phyloP scores from a whole-genome alignment of 75 land plant species.

The Pinus tabuliformis region DNA sequence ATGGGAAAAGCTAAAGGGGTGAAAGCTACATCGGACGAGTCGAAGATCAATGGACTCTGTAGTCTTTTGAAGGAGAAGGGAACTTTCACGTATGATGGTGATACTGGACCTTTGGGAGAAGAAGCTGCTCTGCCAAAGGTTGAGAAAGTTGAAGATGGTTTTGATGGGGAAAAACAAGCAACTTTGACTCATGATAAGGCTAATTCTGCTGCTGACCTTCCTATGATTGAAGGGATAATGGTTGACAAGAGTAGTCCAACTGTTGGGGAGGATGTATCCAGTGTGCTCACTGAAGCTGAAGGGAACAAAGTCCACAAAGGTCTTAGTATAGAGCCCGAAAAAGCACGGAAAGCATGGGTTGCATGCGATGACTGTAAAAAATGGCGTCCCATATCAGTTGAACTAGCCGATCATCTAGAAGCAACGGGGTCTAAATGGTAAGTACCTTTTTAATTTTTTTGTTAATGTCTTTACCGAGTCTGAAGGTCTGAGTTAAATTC shows the following conservation, averaged over 20 bases:
- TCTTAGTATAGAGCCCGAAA: slow-evolving; percentile 9
- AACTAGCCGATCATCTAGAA: slow-evolving; percentile 32
- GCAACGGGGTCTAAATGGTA: slow-evolving; percentile 23
- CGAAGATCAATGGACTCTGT: not conserved
- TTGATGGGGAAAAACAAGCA: not conserved
- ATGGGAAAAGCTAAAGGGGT: not conserved
- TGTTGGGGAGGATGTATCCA: slow-evolving; percentile 25
- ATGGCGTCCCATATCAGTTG: slow-evolving; percentile 37
- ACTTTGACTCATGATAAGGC: slow-evolving; percentile 3
- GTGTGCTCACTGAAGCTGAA: slow-evolving; percentile 31
- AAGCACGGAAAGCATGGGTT: slow-evolving; percentile 25
- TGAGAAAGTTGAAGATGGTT: not conserved
- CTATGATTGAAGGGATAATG: not conserved
- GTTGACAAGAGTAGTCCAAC: not conserved
- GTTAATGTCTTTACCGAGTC: not conserved
- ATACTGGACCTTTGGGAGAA: not conserved
- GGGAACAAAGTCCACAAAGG: slow-evolving; percentile 8
- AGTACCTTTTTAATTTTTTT: not conserved
- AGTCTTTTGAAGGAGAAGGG: not conserved
- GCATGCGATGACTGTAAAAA: slow-evolving; percentile 32
- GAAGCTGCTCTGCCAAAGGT: not conserved
- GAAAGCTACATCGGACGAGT: slow-evolving; percentile 1
- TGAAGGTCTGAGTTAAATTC: too few relatives aligned
- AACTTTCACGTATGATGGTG: not conserved
- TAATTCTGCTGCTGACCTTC: not conserved